phyloP scores from a whole-genome alignment of 768 basidiomycete species.

The Pleurotus djamor region DNA sequence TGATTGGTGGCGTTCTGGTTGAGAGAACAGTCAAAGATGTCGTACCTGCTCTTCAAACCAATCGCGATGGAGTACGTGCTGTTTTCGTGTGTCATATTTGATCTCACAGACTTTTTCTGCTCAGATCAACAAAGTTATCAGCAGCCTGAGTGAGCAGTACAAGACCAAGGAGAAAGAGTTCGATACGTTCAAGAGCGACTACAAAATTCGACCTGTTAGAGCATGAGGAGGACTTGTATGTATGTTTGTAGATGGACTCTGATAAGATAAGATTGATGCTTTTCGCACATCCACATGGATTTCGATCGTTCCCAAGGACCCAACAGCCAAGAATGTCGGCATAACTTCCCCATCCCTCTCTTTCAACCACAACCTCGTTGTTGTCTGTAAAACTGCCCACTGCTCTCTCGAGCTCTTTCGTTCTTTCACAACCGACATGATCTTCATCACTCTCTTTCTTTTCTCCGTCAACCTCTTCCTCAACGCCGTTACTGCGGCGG shows the following conservation, averaged over 20 bases:
- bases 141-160: constrained; percentile 82
- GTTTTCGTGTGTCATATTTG: constrained; percentile 9
- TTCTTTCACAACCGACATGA: constrained; percentile 30
- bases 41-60: constrained; percentile 86
- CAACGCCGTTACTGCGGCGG: constrained; percentile 12
- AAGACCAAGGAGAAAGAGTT: constrained; percentile 85
- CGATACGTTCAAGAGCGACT: constrained; percentile 74
- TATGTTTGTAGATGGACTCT: not conserved
- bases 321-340: constrained; percentile 4
- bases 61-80: constrained; percentile 74
- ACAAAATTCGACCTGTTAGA: constrained; percentile 64
- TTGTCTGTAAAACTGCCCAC: constrained; percentile 19
- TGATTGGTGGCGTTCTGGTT: constrained; percentile 94
- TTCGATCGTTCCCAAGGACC: not conserved
- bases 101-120: not conserved
- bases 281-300: not conserved
- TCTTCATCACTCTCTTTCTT: constrained; percentile 20
- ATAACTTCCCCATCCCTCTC: not conserved
- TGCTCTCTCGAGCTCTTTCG: constrained; percentile 28
- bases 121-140: constrained; percentile 82
- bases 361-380: not conserved
- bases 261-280: constrained; percentile 5
- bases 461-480: constrained; percentile 9
- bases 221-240: not conserved
- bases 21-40: constrained; percentile 96